These are phyloP conservation scores for Petrea volubilis DNA, from an alignment of 257 asterid genomes.

Conservation along the genomic window DNA sequence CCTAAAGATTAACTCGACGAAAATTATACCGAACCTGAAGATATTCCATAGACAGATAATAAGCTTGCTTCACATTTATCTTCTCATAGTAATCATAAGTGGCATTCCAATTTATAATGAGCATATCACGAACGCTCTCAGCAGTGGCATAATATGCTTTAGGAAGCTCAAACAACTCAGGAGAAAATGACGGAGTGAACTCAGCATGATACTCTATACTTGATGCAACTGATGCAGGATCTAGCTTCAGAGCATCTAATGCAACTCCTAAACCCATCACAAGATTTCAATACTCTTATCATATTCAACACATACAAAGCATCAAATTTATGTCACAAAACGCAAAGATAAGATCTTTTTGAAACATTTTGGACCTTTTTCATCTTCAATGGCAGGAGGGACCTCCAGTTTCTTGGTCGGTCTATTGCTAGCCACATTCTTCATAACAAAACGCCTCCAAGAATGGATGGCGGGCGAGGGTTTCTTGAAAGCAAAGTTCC, in stretches of 20 bases:
- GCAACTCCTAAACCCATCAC: conserved; percentile 32
- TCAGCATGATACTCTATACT: conserved; percentile 66
- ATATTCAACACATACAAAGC: background rate
- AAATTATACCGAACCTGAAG: conserved; percentile 52
- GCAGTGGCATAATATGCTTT: conserved; percentile 64
- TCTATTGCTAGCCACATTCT: conserved; percentile 51
- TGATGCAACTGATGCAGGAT: conserved; percentile 53
- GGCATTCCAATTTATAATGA: conserved; percentile 59
- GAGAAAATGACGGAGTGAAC: conserved; percentile 61
- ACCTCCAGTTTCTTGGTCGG: conserved; percentile 24
- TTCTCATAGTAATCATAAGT: conserved; percentile 56
- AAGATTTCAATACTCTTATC: background rate
- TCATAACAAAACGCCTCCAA: conserved; percentile 34
- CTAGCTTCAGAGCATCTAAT: conserved; percentile 46
- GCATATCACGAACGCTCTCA: conserved; percentile 64
- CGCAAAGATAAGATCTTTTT: background rate
- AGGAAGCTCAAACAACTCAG: conserved; percentile 48
- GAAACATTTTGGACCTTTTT: conserved; percentile 23
- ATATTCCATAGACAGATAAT: conserved; percentile 68
- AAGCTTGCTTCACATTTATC: conserved; percentile 55
- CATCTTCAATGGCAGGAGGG: conserved; percentile 23
- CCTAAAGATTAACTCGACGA: background rate
- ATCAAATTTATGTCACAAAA: background rate
- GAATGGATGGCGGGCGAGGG: conserved; percentile 20
- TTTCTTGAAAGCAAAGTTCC: conserved; percentile 30